Base-by-base conservation (phyloP, 345 rosid species). In the Melastoma malabathricum region DNA sequence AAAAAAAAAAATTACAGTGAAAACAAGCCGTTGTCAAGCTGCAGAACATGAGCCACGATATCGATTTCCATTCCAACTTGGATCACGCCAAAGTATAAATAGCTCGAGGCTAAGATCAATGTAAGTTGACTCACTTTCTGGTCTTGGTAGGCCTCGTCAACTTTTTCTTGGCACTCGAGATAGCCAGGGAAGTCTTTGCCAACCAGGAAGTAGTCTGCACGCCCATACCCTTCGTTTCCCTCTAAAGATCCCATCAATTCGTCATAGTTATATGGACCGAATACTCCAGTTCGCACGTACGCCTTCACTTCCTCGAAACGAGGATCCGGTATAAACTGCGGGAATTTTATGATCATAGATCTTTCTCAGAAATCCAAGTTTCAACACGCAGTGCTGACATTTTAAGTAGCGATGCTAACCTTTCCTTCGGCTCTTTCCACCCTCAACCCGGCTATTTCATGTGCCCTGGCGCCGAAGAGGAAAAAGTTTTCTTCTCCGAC, bases 161-260 rank as follows among this genome's bases (percentile, higher is more conserved):
- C 75, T 65, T 64, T 56, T 20, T 72, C 79, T 66, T 76, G 84
- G 74, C 82, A 78, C 47, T 76, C 80, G 10, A 72, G 50, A 63
- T 76, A 78, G 46, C 72, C 54, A 5, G 82, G 81, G 60, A 82
- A 78, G 60, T 78, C 84, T 57, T 72, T 72, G 57, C 82, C 82
- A 7, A 78, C 82, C 15, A 74, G 74, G 72, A 78, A 78, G 57
- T 74, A 74, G 54, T 78, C 80, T 10, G 75, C 70, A 0, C 74
- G 51, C 5, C 80, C 78, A 48, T 69, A 74, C 1, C 83, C 77
- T 72, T 74, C 72, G 43, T 74, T 69, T 46, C 78, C 78, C 65
- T 78, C 80, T 53, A 69, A 46, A 0, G 83, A 78, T 63, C 77
- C 78, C 72, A 74, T 78, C 7, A 65, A 58, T 59, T 72, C 74